Conservation (phyloP, 2,329 filamentous ascomycete genomes). For the Monosporascus sp. region DNA sequence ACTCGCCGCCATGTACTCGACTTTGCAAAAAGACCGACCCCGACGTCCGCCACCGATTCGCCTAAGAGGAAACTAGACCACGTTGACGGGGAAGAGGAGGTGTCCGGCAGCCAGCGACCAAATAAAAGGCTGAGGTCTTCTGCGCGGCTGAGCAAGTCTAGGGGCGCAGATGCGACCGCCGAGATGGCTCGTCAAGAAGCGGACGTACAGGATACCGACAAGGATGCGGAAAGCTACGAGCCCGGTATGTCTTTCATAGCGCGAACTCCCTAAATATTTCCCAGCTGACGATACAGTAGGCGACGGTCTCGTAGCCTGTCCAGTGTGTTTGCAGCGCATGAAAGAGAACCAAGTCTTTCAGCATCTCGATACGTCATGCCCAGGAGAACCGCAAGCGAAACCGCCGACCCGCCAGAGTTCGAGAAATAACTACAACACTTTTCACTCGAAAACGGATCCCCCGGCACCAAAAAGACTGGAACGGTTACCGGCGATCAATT, state of each 20-base stretch:
- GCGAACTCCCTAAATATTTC: too few relatives aligned
- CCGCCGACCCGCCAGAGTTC: slow-evolving; percentile 2
- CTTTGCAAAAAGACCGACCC: slow-evolving; percentile 52
- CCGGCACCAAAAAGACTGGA: slow-evolving; percentile 41
- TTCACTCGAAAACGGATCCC: slow-evolving; percentile 10
- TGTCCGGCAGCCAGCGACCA: slow-evolving; percentile 21
- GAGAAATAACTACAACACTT: slow-evolving; percentile 9
- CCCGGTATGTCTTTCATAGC: slow-evolving; percentile 14
- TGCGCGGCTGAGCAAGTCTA: slow-evolving; percentile 41
- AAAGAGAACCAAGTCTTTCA: slow-evolving; percentile 70
- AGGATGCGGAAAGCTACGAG: slow-evolving; percentile 18
- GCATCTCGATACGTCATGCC: slow-evolving; percentile 68
- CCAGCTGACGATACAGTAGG: slow-evolving; percentile 30
- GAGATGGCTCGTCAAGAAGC: slow-evolving; percentile 28
- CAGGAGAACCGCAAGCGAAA: slow-evolving; percentile 31
- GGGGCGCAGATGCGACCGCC: slow-evolving; percentile 31
- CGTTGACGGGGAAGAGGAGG: slow-evolving; percentile 22
- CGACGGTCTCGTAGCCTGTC: slow-evolving; percentile 77
- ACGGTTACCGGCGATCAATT: slow-evolving; percentile 75
- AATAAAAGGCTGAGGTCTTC: slow-evolving; percentile 51
- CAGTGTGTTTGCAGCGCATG: slow-evolving; percentile 75
- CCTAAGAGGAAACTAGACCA: slow-evolving; percentile 50
- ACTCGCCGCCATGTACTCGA: slow-evolving; percentile 58
- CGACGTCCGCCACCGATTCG: slow-evolving; percentile 15
- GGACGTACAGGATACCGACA: slow-evolving; percentile 26